Percentiles rank a stretch among this genome's conserved stretches.
These are phyloP conservation scores for Berkeleyomyces basicola DNA, from an alignment of 2,329 filamentous ascomycete species.

Conservation along the genomic window DNA sequence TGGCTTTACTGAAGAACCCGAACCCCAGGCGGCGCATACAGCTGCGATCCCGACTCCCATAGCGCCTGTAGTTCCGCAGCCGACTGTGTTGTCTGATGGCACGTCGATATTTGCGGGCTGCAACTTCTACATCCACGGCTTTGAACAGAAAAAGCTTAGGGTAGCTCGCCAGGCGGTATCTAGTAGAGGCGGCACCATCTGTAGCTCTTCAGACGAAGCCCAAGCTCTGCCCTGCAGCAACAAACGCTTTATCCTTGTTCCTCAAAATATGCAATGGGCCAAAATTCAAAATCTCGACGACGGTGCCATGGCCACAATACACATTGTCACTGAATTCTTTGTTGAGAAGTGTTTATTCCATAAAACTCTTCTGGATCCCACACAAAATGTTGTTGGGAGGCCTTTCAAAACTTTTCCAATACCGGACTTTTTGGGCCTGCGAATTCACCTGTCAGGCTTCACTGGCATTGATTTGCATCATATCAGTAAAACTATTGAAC, in stretches of 20 bases:
- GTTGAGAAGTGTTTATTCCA: slow-evolving; percentile 74
- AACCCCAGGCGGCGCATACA: neutral
- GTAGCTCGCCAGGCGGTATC: slow-evolving; percentile 5
- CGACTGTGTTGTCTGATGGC: slow-evolving; percentile 15
- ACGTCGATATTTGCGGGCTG: slow-evolving; percentile 36
- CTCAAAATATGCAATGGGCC: slow-evolving; percentile 23
- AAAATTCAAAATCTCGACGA: neutral
- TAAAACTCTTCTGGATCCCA: slow-evolving; percentile 53
- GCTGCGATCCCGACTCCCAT: neutral
- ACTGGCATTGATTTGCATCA: slow-evolving; percentile 72
- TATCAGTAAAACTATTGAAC: slow-evolving; percentile 55
- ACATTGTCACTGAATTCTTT: slow-evolving; percentile 74
- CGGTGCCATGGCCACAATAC: neutral
- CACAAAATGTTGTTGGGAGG: slow-evolving; percentile 53
- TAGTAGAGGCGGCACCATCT: slow-evolving; percentile 2
- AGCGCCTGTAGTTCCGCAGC: neutral
- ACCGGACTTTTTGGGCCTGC: slow-evolving; percentile 49
- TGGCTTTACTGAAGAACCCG: slow-evolving; percentile 3
- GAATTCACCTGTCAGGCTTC: slow-evolving; percentile 69
- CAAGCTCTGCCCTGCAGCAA: neutral
- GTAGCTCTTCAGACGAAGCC: slow-evolving; percentile 1
- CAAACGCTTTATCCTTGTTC: slow-evolving; percentile 33
- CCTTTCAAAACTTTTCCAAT: slow-evolving; percentile 61
- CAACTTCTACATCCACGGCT: slow-evolving; percentile 44
- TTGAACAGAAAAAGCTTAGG: slow-evolving; percentile 23